Evolutionary conservation across 2,329 filamentous ascomycete genomes (phyloP), one percentile per base, ranked within the genome.

Genomic region (Fonsecaea erecta): DNA sequence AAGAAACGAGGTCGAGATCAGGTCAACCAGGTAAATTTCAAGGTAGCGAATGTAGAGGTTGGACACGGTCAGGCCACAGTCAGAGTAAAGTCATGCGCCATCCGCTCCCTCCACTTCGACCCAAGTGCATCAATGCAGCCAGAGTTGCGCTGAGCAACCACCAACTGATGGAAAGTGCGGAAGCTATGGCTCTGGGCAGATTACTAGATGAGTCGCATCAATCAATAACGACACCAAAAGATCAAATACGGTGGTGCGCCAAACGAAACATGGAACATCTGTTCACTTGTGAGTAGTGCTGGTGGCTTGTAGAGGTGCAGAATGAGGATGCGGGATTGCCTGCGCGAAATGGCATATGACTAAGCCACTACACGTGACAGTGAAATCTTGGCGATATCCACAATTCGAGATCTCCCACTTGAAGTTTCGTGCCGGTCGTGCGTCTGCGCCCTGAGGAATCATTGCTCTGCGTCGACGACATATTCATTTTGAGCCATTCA

Each of bases 81-180:
- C 52, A 55, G 37, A 53, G 64, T 37, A 24, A 63, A 59, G 35
- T 66, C 59, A 63, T 63, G 43, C 60, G 59, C 60, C 64, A 66
- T 57, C 43, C 52, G 58, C 57, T 52, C 46, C 57, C 55, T 58
- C 55, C 57, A 52, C 57, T 28, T 37, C 21, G 43, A 48, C 43
- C 43, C 24, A 48, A 40, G 43, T 30, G 28, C 57, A 37, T 35
- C 32, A 34, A 52, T 16, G 28, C 30, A 18, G 30, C 34, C 34
- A 24, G 46, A 35, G 37, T 58, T 60, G 43, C 9, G 43, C 57
- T 28, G 11, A 60, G 46, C 46, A 35, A 48, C 57, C n/a, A 14
- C 48, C 8, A 40, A 56, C 18, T 8, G n/a, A 8, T 14, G 12
- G 2, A 24, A 34, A 26, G 32, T 18, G 53, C 7, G 21, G 26